These are phyloP conservation scores for Peribolospora kevripleyi DNA, from an alignment of 768 basidiomycete species.

Conservation along the genomic window DNA sequence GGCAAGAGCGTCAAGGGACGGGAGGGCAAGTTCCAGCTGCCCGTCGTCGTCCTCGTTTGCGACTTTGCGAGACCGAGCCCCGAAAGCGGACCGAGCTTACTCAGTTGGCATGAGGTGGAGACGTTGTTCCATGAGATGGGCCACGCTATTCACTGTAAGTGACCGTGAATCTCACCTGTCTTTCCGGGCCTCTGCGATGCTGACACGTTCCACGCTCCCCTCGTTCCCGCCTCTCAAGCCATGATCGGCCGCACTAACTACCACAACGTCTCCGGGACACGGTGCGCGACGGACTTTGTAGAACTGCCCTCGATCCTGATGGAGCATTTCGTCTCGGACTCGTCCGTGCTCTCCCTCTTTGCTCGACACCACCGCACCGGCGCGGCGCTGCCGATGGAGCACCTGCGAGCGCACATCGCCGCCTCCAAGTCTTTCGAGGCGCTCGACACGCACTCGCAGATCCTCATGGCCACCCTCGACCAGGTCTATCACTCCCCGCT, in stretches of 20 bases:
- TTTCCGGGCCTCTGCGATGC: not conserved
- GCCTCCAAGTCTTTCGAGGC: conserved; percentile 19
- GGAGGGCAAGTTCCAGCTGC: conserved; percentile 57
- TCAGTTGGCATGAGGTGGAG: conserved; percentile 80
- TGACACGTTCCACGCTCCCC: not conserved
- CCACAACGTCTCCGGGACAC: conserved; percentile 90
- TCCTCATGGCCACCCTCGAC: conserved; percentile 66
- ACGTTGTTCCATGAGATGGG: conserved; percentile 99
- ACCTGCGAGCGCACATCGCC: conserved; percentile 16
- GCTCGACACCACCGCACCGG: conserved; percentile 21
- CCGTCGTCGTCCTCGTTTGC: conserved; percentile 70
- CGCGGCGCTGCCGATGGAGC: conserved; percentile 17
- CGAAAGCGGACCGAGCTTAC: conserved; percentile 35
- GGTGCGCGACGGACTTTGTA: conserved; percentile 94
- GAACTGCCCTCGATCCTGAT: conserved; percentile 94
- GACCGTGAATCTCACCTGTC: not conserved
- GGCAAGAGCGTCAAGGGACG: conserved; percentile 24
- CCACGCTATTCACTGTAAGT: conserved; percentile 95
- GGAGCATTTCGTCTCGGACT: conserved; percentile 86
- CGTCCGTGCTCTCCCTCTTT: conserved; percentile 48
- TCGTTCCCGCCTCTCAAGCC: conserved; percentile 29
- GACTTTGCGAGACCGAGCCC: conserved; percentile 43
- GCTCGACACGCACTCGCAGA: conserved; percentile 77
- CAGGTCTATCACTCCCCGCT: conserved; percentile 65
- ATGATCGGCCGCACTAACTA: conserved; percentile 96